phyloP scores from a whole-genome alignment of 148 eudicot species.

The Bassia scoparia region DNA sequence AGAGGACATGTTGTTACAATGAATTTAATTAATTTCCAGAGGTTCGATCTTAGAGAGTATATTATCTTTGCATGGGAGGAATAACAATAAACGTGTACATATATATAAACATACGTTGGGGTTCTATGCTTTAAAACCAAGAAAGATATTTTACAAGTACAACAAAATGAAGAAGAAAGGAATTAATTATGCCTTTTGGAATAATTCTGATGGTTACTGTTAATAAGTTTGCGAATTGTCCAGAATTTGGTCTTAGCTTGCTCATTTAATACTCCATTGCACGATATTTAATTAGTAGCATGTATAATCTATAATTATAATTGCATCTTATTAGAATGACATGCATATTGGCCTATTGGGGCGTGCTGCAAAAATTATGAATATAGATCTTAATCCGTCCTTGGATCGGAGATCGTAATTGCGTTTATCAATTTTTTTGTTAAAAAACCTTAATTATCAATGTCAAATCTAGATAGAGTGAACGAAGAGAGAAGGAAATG shows the following conservation, averaged over 20 bases:
- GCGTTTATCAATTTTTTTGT: too few species aligned
- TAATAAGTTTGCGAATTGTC: background rate
- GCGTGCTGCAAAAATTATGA: too few species aligned
- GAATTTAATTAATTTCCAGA: background rate
- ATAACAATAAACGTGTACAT: too few species aligned
- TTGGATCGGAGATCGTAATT: too few species aligned
- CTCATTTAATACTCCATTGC: background rate
- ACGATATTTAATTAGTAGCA: background rate
- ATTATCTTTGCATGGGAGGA: background rate
- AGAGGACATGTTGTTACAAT: constrained; percentile 6
- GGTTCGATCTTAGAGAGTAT: background rate
- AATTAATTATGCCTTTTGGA: constrained; percentile 11
- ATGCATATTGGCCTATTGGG: too few species aligned
- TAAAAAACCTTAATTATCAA: too few species aligned
- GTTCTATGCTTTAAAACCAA: constrained; percentile 20
- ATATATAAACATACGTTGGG: background rate
- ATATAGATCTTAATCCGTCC: too few species aligned
- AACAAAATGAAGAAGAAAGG: constrained; percentile 15
- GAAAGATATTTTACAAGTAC: constrained; percentile 4
- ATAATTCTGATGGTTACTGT: background rate
- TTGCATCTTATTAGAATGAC: too few species aligned
- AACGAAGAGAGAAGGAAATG: too few species aligned
- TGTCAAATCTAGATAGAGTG: too few species aligned
- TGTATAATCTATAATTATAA: too few species aligned
- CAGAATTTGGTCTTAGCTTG: background rate